A percentile compares a stretch with the other conserved stretches of the same genome.
Conservation (phyloP, 495 filamentous ascomycete genomes). For the Penicillium paxilli region DNA sequence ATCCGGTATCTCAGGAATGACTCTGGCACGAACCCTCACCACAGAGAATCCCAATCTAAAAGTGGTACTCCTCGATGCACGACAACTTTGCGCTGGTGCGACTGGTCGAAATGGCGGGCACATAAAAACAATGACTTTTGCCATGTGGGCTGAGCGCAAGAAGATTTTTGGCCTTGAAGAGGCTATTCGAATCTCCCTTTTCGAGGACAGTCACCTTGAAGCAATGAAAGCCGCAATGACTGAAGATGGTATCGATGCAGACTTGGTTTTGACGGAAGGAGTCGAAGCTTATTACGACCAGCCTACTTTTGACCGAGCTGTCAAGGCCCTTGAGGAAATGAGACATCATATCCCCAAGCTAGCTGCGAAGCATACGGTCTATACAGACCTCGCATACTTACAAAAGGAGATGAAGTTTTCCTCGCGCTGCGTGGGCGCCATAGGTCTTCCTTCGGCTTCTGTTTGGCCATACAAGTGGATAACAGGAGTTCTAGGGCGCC, state of each 20-base stretch:
- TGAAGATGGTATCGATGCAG: not conserved
- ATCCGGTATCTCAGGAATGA: conserved; percentile 1
- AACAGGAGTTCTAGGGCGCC: not conserved
- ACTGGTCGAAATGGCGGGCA: not conserved
- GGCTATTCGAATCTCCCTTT: not conserved
- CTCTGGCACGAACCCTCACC: not conserved
- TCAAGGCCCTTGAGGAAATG: not conserved
- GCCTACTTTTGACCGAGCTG: not conserved
- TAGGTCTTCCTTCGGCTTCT: not conserved
- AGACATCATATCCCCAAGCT: not conserved
- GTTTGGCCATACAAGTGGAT: conserved; percentile 1
- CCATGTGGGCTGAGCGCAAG: not conserved
- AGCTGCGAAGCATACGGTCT: not conserved
- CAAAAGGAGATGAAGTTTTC: not conserved
- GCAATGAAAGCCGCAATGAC: not conserved
- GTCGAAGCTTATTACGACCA: not conserved
- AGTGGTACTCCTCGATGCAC: not conserved
- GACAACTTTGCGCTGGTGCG: not conserved
- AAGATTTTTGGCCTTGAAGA: not conserved
- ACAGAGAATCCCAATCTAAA: not conserved
- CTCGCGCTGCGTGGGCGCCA: not conserved
- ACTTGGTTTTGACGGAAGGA: not conserved
- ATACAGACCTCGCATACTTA: not conserved
- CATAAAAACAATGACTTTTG: conserved; percentile 1
- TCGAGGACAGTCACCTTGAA: not conserved